Conservation (phyloP, 768 basidiomycete genomes). For the Glaciozyma martinii region DNA sequence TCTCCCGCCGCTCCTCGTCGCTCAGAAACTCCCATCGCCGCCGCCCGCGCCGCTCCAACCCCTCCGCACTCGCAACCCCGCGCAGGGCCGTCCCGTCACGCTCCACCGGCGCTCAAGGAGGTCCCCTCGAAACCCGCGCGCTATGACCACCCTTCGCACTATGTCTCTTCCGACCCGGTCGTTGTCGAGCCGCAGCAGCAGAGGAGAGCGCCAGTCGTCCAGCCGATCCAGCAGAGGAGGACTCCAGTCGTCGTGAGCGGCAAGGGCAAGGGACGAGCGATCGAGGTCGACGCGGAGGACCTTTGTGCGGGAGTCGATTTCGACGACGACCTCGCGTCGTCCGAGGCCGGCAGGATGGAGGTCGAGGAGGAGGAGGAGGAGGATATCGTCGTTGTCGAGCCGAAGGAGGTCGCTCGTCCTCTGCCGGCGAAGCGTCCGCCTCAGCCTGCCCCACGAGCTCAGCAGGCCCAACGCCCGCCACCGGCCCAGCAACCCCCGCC, state of each 20-base stretch:
- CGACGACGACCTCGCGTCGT: neutral
- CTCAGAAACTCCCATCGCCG: neutral
- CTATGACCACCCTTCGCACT: no score
- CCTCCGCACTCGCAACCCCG: neutral
- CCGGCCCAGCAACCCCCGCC: neutral
- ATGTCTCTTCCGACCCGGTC: no score
- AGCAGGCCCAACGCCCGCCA: neutral
- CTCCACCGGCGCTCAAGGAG: neutral
- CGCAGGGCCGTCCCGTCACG: neutral
- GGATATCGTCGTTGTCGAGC: neutral
- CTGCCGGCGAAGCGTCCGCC: neutral
- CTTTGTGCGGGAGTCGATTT: neutral
- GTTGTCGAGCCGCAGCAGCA: neutral
- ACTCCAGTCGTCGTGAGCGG: neutral
- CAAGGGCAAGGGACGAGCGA: neutral
- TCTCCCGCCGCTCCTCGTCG: neutral
- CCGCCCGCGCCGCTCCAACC: neutral
- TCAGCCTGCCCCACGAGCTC: neutral
- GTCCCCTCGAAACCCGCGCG: no score
- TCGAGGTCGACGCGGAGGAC: neutral
- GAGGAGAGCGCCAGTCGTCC: neutral
- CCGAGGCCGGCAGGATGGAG: neutral
- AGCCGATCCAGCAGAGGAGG: neutral
- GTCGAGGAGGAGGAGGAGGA: neutral
- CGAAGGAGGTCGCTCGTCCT: neutral